Evolutionary conservation across 2,329 filamentous ascomycete species (phyloP).

Genomic region (Clonostachys rhizophaga): DNA sequence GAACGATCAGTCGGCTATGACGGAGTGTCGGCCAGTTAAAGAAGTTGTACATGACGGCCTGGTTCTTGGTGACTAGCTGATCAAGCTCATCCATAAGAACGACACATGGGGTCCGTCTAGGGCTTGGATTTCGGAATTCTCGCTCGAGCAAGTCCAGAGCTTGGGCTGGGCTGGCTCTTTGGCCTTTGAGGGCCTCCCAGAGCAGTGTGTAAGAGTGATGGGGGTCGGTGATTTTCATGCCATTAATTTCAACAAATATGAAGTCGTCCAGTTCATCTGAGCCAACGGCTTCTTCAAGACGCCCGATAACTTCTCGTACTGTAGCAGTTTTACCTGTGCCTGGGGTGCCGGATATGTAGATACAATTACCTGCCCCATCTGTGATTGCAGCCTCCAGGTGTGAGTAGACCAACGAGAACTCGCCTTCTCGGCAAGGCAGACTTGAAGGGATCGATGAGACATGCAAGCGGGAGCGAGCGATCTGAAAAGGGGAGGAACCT

Average conservation of each 20-base stretch:
- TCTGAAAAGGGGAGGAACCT: constrained; percentile 82
- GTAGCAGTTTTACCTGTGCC: constrained; percentile 98
- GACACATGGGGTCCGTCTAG: constrained; percentile 87
- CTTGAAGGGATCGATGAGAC: constrained; percentile 89
- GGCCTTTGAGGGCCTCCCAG: constrained; percentile 93
- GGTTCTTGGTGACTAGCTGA: constrained; percentile 95
- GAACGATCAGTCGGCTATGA: constrained; percentile 88
- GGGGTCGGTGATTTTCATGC: constrained; percentile 98
- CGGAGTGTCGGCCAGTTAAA: constrained; percentile 97
- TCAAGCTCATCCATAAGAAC: constrained; percentile 98
- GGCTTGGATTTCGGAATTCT: constrained; percentile 89
- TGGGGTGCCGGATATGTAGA: constrained; percentile 98
- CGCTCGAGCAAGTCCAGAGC: constrained; percentile 86
- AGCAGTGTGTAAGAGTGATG: constrained; percentile 93
- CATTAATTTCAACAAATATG: constrained; percentile 98
- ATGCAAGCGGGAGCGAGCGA: constrained; percentile 83
- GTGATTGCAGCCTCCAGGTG: constrained; percentile 92
- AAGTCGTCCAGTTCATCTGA: constrained; percentile 96
- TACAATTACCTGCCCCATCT: constrained; percentile 90
- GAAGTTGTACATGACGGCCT: constrained; percentile 99
- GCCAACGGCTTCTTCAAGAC: constrained; percentile 80
- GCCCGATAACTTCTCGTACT: constrained; percentile 87
- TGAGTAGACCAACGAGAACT: constrained; percentile 88
- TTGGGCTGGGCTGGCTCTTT: constrained; percentile 87
- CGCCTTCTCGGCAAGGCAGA: constrained; percentile 85